phyloP scores from a whole-genome alignment of 2,329 filamentous ascomycete genomes.

The Ophiostoma australiae region DNA sequence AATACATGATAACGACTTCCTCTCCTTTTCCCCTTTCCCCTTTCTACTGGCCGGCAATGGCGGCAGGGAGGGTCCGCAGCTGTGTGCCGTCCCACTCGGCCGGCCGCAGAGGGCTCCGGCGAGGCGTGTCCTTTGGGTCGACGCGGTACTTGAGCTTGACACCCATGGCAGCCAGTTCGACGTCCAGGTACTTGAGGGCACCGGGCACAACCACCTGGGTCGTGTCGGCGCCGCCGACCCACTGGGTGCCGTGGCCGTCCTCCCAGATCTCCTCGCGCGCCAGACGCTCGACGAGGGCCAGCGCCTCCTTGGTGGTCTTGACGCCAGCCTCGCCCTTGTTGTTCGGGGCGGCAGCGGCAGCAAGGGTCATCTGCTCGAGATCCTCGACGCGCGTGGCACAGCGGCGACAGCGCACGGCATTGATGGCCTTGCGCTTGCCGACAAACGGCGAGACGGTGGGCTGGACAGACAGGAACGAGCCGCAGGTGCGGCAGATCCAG shows the following conservation, averaged over 20 bases:
- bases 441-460: constrained; percentile 65
- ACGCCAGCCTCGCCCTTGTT: constrained; percentile 40
- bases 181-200: constrained; percentile 87
- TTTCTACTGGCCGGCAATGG: constrained; percentile 13
- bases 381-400: constrained; percentile 63
- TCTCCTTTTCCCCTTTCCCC: background rate
- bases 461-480: constrained; percentile 84
- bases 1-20: background rate
- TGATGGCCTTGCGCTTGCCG: constrained; percentile 60
- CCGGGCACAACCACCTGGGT: constrained; percentile 89
- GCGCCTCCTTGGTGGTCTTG: constrained; percentile 1
- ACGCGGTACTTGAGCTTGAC: constrained; percentile 81
- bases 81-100: constrained; percentile 27
- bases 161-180: constrained; percentile 94
- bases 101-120: constrained; percentile 47
- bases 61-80: constrained; percentile 16
- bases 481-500: constrained; percentile 85
- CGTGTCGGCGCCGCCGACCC: constrained; percentile 83
- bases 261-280: constrained; percentile 66
- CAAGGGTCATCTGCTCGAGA: constrained; percentile 52
- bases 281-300: constrained; percentile 20
- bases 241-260: constrained; percentile 78
- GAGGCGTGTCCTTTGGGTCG: constrained; percentile 59
- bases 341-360: constrained; percentile 46
- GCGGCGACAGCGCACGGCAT: constrained; percentile 70